phyloP scores from a whole-genome alignment of 1,139 yeast genomes.

The Sugiyamaella xylanicola region DNA sequence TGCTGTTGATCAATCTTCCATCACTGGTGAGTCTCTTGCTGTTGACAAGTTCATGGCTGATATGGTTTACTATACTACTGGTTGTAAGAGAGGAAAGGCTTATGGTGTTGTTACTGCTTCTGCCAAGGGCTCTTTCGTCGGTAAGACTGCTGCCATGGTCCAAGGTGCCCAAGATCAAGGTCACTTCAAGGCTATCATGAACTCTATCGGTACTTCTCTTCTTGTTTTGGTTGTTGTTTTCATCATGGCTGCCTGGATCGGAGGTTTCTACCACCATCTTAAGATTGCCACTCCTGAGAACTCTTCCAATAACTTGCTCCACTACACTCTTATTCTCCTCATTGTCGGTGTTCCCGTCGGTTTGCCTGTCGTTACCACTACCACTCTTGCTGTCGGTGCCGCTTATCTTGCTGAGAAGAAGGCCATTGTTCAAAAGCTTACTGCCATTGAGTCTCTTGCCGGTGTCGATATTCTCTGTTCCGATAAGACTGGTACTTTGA shows the following conservation, averaged over 20 bases:
- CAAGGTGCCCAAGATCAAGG: constrained; percentile 76
- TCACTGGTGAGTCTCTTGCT: constrained; percentile 81
- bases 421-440: constrained; percentile 88
- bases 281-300: constrained; percentile 58
- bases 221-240: constrained; percentile 71
- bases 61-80: constrained; percentile 70
- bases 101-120: constrained; percentile 73
- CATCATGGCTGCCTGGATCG: constrained; percentile 71
- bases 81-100: constrained; percentile 80
- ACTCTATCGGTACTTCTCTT: constrained; percentile 77
- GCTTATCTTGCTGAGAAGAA: constrained; percentile 91
- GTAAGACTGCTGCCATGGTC: constrained; percentile 78
- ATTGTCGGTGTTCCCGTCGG: constrained; percentile 96
- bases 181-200: constrained; percentile 80
- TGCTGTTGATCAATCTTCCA: constrained; percentile 78
- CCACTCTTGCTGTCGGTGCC: constrained; percentile 97
- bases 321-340: constrained; percentile 84
- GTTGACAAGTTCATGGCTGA: constrained; percentile 75
- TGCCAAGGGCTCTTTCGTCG: constrained; percentile 70
- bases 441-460: constrained; percentile 90
- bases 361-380: constrained; percentile 92
- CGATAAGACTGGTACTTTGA: constrained; percentile 93
- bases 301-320: constrained; percentile 51
- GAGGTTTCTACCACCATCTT: constrained; percentile 77
- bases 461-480: constrained; percentile 95